These are phyloP conservation scores for Lachnellula cervina DNA, from an alignment of 2,329 filamentous ascomycete species.

Conservation along the genomic window DNA sequence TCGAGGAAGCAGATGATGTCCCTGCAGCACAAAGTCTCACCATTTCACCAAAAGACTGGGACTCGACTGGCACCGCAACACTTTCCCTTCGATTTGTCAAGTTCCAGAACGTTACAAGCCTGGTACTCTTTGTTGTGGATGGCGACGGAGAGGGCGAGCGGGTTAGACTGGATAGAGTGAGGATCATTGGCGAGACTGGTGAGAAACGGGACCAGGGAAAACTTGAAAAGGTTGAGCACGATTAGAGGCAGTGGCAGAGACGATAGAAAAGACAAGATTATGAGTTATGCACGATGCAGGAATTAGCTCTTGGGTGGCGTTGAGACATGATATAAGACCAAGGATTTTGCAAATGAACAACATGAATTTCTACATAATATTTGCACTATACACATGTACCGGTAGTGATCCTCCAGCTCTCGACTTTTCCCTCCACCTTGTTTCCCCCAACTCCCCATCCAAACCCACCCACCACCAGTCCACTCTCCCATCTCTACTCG, in stretches of 20 bases:
- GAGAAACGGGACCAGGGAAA: slow-evolving; percentile 92
- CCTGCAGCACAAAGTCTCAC: slow-evolving; percentile 75
- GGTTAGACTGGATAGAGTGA: slow-evolving; percentile 73
- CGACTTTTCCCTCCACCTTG: not conserved
- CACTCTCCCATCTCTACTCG: not conserved
- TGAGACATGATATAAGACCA: slow-evolving; percentile 9
- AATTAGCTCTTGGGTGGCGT: slow-evolving; percentile 20
- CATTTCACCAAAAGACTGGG: slow-evolving; percentile 75
- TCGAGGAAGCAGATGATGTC: slow-evolving; percentile 88
- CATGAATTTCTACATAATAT: slow-evolving; percentile 10
- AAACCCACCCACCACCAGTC: slow-evolving; percentile 10
- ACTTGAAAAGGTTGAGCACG: slow-evolving; percentile 75
- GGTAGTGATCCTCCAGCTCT: not conserved
- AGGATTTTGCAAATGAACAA: slow-evolving; percentile 2
- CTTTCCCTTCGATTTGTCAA: slow-evolving; percentile 84
- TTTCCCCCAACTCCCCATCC: slow-evolving; percentile 7
- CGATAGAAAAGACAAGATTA: not conserved
- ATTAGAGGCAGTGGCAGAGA: not conserved
- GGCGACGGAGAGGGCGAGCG: slow-evolving; percentile 80
- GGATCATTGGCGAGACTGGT: slow-evolving; percentile 81
- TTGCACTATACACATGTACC: too few species aligned
- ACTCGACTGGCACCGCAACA: slow-evolving; percentile 67
- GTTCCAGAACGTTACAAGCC: slow-evolving; percentile 86
- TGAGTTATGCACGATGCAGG: slow-evolving; percentile 1
- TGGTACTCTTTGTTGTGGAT: slow-evolving; percentile 85